A percentile compares a stretch with the other conserved stretches of the same genome.
Conservation (phyloP, 768 basidiomycete species). For the Pisolithus sp. region DNA sequence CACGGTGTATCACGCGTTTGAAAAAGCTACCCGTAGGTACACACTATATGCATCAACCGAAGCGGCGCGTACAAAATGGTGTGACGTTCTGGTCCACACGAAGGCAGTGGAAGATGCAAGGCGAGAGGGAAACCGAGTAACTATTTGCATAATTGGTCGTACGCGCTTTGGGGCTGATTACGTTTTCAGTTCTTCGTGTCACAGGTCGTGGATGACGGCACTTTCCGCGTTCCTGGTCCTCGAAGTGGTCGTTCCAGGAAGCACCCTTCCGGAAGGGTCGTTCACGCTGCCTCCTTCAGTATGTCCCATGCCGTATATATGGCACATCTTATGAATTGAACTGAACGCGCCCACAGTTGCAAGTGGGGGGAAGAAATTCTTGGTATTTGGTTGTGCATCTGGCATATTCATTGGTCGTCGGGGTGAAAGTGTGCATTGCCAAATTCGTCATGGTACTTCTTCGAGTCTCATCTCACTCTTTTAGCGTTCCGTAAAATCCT, state of each 20-base stretch:
- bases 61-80: constrained; percentile 55
- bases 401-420: constrained; percentile 63
- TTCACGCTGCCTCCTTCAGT: constrained; percentile 62
- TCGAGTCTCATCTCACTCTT: background rate
- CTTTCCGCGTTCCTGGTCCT: constrained; percentile 47
- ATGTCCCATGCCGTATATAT: constrained; percentile 15
- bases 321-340: background rate
- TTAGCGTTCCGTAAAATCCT: constrained; percentile 58
- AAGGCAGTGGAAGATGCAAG: constrained; percentile 56
- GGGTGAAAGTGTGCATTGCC: constrained; percentile 42
- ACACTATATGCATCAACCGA: constrained; percentile 65
- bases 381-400: constrained; percentile 59
- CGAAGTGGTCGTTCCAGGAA: constrained; percentile 27
- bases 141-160: constrained; percentile 6
- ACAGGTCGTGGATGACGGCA: constrained; percentile 50
- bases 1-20: constrained; percentile 65
- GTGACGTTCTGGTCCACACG: constrained; percentile 51
- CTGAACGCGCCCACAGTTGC: constrained; percentile 27
- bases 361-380: constrained; percentile 44
- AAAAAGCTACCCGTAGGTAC: constrained; percentile 52
- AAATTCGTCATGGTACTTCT: background rate
- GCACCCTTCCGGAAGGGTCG: constrained; percentile 51
- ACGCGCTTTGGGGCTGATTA: constrained; percentile 6
- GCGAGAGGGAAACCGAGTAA: constrained; percentile 70
- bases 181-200: constrained; percentile 58